Evolutionary conservation across 2,329 filamentous ascomycete genomes (phyloP).

Genomic region (Curvularia sp.): DNA sequence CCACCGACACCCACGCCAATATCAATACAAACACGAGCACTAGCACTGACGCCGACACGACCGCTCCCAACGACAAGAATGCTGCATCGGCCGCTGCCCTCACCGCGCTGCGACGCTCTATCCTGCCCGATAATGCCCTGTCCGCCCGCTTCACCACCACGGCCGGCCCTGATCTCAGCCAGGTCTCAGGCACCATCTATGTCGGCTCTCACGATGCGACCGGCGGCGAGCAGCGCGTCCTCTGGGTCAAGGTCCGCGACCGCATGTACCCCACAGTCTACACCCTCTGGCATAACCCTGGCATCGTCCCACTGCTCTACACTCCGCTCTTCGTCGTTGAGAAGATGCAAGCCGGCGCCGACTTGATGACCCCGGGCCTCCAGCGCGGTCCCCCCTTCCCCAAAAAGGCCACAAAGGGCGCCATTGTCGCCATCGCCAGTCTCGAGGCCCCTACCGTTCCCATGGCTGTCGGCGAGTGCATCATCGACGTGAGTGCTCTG

Average conservation of each 20-base stretch:
- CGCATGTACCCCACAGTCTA: slow-evolving; percentile 66
- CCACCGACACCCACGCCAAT: no score
- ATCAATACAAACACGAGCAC: neutral
- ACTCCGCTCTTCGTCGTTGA: slow-evolving; percentile 68
- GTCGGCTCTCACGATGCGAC: slow-evolving; percentile 63
- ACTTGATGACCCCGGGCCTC: slow-evolving; percentile 73
- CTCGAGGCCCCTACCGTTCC: slow-evolving; percentile 67
- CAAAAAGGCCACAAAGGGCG: slow-evolving; percentile 63
- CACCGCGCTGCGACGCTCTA: slow-evolving; percentile 63
- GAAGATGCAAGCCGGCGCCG: slow-evolving; percentile 69
- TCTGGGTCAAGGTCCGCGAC: slow-evolving; percentile 71
- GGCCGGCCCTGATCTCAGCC: slow-evolving; percentile 65
- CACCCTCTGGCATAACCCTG: slow-evolving; percentile 70
- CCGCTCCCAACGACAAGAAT: slow-evolving; percentile 54
- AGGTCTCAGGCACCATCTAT: slow-evolving; percentile 70
- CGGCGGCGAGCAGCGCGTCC: slow-evolving; percentile 64
- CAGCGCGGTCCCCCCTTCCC: slow-evolving; percentile 71
- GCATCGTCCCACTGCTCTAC: slow-evolving; percentile 68
- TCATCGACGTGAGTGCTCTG: slow-evolving; percentile 66
- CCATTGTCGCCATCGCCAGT: slow-evolving; percentile 69
- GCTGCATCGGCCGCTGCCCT: slow-evolving; percentile 53
- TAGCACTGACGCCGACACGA: slow-evolving; percentile 27
- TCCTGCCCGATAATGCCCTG: slow-evolving; percentile 69
- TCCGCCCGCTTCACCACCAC: slow-evolving; percentile 72
- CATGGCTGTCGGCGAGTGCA: slow-evolving; percentile 69